These are phyloP conservation scores for Lactarius indigo DNA, from an alignment of 768 basidiomycete genomes.

Conservation along the genomic window DNA sequence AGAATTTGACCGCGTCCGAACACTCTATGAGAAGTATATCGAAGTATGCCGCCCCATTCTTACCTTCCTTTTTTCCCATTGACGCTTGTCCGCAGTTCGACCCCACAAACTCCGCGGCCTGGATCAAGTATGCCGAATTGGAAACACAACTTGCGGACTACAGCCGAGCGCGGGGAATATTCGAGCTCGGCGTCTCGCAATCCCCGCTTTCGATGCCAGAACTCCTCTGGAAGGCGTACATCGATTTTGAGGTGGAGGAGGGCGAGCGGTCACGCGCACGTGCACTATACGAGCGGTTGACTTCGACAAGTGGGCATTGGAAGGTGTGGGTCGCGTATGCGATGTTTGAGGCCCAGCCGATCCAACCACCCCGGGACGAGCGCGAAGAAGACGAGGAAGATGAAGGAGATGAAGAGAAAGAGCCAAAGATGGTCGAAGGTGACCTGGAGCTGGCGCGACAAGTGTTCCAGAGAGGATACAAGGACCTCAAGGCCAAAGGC, in stretches of 20 bases:
- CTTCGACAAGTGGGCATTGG: slow-evolving; percentile 84
- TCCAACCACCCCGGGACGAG: slow-evolving; percentile 58
- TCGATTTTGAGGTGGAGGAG: slow-evolving; percentile 94
- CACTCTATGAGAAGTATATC: slow-evolving; percentile 89
- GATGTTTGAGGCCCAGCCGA: slow-evolving; percentile 80
- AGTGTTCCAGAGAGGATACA: slow-evolving; percentile 86
- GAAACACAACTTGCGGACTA: slow-evolving; percentile 86
- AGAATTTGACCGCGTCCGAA: slow-evolving; percentile 93
- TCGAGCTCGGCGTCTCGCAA: slow-evolving; percentile 86
- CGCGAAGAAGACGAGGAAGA: slow-evolving; percentile 69
- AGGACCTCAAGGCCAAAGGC: slow-evolving; percentile 73
- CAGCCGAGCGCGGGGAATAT: slow-evolving; percentile 86
- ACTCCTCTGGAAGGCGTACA: slow-evolving; percentile 89
- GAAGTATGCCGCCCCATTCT: slow-evolving; percentile 49
- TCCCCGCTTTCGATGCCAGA: slow-evolving; percentile 91
- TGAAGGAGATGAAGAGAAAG: slow-evolving; percentile 44
- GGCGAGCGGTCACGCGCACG: slow-evolving; percentile 85
- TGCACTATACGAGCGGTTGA: slow-evolving; percentile 83
- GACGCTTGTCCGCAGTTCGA: slow-evolving; percentile 55
- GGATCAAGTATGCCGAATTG: slow-evolving; percentile 95
- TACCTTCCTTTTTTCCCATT: neutral
- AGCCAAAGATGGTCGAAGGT: slow-evolving; percentile 61
- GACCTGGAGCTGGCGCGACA: slow-evolving; percentile 65
- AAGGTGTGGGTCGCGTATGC: slow-evolving; percentile 98
- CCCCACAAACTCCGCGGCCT: slow-evolving; percentile 84